phyloP scores from a whole-genome alignment of 106 monocot genomes.

The Allium fistulosum region DNA sequence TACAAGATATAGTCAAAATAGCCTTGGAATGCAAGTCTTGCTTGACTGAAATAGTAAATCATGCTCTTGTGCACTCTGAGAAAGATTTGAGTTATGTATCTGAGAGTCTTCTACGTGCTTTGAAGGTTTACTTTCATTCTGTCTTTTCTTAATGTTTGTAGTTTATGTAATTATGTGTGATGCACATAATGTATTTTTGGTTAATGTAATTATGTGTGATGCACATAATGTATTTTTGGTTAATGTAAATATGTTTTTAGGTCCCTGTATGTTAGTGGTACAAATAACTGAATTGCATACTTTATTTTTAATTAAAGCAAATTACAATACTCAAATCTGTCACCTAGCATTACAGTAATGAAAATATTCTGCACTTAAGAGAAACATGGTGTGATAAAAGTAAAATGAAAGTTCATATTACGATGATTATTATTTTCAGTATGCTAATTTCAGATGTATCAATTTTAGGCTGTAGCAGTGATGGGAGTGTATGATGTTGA shows the following conservation, averaged over 20 bases:
- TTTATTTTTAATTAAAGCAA: too few relatives aligned
- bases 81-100: conserved; percentile 50
- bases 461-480: conserved; percentile 41
- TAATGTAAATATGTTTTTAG: too few relatives aligned
- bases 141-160: not conserved
- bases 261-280: too few relatives aligned
- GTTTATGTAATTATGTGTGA: not conserved
- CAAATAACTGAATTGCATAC: too few relatives aligned
- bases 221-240: too few relatives aligned
- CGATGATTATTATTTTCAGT: too few relatives aligned
- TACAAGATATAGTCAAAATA: conserved; percentile 50
- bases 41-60: conserved; percentile 37
- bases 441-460: not conserved
- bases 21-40: conserved; percentile 33
- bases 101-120: conserved; percentile 42
- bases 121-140: conserved; percentile 40
- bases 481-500: conserved; percentile 52
- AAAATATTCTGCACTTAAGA: too few relatives aligned
- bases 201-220: not conserved
- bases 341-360: too few relatives aligned
- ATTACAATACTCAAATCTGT: too few relatives aligned
- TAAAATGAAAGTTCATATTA: too few relatives aligned
- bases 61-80: conserved; percentile 16
- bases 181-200: not conserved
- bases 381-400: too few relatives aligned